Base-by-base conservation (phyloP, 1,284 basidiomycete species). In the Apiotrichum brassicae region DNA sequence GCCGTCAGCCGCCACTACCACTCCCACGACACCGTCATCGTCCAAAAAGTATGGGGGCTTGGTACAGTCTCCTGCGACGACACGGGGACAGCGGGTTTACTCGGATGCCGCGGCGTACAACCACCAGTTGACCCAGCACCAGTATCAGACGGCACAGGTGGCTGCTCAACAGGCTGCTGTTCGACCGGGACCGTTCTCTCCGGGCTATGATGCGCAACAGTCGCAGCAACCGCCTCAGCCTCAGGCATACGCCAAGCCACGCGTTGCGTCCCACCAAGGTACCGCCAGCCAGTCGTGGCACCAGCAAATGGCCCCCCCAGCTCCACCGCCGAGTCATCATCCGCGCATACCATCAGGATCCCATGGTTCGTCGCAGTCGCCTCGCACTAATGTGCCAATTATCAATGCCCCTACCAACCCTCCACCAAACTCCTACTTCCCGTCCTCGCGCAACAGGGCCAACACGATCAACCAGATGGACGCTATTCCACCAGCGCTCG, bases 21-120 rank as follows among this genome's bases (percentile, higher is more conserved):
- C 59, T 6, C 46, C 57, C 6, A 46, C 61, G 9, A 48, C 56
- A 23, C 51, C 53, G 11, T 43, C 43, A 19, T 39, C 55, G 20
- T 47, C 59, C 11, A 85, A 91, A 62, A 92, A 91, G 20, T 97
- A 92, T 64, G 93, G 93, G n/a, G 93, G 93, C 7, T 77, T 97
- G 30, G 84, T 92, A 14, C 84, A 86, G 13, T 65, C 53, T 36
- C 73, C 74, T 1, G 58, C 85, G 77, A 66, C 86, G 77, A 43
- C 87, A 82, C 68, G 74, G 65, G 84, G 85, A 13, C 83, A 84
- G 23, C 78, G 90, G 46, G 84, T 88, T 5, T 94, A 87, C 67
- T 86, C 87, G 62, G 93, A 97, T 70, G 91, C 93, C 0, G 90
- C 91, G 11, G 77, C 87, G 1, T 97, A 97, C 76, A 92, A 92